Evolutionary conservation across 169 alveolate genomes (phyloP).

Genomic region (Eimeria tenella): DNA sequence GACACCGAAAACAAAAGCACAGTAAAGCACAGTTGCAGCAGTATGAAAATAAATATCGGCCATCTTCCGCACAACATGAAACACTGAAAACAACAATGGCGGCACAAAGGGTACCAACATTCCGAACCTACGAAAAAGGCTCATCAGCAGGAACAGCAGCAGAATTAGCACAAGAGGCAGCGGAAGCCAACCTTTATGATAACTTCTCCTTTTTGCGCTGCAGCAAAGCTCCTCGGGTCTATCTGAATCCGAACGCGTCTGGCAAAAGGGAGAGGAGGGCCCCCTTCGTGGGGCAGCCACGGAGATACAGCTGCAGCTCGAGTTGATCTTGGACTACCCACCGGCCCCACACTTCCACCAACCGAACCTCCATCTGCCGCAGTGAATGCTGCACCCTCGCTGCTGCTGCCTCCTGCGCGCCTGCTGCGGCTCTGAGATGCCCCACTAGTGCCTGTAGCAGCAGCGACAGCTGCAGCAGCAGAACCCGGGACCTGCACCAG

Average conservation of each 20-base stretch:
- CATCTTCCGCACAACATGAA: neutral
- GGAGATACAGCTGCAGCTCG: neutral
- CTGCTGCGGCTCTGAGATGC: slow-evolving; percentile 35
- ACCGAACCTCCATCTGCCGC: slow-evolving; percentile 15
- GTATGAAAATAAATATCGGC: neutral
- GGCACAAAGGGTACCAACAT: neutral
- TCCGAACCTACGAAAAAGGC: neutral
- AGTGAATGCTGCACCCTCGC: neutral
- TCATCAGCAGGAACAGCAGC: slow-evolving; percentile 33
- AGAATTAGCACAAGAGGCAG: neutral
- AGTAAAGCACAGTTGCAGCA: neutral
- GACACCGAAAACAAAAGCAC: neutral
- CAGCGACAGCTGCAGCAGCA: slow-evolving; percentile 30
- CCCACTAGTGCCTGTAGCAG: neutral
- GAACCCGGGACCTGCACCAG: neutral
- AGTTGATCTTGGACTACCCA: neutral
- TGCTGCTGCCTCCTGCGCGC: neutral
- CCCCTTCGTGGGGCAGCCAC: slow-evolving; percentile 51
- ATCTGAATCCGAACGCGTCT: slow-evolving; percentile 36
- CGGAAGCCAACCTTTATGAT: neutral
- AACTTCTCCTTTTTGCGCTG: slow-evolving; percentile 58
- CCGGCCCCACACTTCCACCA: slow-evolving; percentile 1
- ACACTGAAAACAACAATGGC: neutral
- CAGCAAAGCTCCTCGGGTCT: slow-evolving; percentile 41
- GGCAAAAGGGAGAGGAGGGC: slow-evolving; percentile 39